Evolutionary conservation across 108 stramenopile species (phyloP).

Genomic region (Fistulifera pelliculosa): DNA sequence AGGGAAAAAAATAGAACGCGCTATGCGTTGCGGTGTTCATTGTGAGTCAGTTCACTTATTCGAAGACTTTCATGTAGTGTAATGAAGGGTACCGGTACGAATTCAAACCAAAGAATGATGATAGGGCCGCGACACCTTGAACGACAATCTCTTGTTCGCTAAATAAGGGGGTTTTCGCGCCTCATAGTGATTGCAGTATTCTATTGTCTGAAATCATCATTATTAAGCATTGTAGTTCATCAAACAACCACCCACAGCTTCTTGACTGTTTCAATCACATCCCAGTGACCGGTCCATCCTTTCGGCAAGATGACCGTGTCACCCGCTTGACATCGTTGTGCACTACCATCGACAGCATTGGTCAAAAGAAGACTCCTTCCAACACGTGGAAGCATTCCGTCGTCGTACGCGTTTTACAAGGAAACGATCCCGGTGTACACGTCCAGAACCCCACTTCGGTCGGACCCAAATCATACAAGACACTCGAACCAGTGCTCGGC

Average conservation of each 20-base stretch:
- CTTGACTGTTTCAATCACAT: conserved; percentile 50
- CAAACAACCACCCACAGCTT: conserved; percentile 29
- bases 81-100: too few relatives aligned
- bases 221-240: too few relatives aligned
- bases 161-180: too few relatives aligned
- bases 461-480: conserved; percentile 45
- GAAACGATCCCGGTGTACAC: conserved; percentile 31
- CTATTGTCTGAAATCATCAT: too few relatives aligned
- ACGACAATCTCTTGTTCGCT: too few relatives aligned
- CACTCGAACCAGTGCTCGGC: conserved; percentile 22
- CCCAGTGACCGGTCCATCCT: conserved; percentile 50
- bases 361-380: conserved; percentile 45
- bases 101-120: too few relatives aligned
- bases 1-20: too few relatives aligned
- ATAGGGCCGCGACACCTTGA: too few relatives aligned
- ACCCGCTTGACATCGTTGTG: conserved; percentile 46
- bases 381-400: conserved; percentile 37
- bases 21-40: too few relatives aligned
- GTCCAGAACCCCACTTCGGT: conserved; percentile 47
- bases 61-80: too few relatives aligned
- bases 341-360: conserved; percentile 23
- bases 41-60: too few relatives aligned
- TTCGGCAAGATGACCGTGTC: conserved; percentile 55
- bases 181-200: too few relatives aligned
- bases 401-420: conserved; percentile 7